These are phyloP conservation scores for Ustilago trichophora DNA, from an alignment of 1,284 basidiomycete species.

Conservation along the genomic window DNA sequence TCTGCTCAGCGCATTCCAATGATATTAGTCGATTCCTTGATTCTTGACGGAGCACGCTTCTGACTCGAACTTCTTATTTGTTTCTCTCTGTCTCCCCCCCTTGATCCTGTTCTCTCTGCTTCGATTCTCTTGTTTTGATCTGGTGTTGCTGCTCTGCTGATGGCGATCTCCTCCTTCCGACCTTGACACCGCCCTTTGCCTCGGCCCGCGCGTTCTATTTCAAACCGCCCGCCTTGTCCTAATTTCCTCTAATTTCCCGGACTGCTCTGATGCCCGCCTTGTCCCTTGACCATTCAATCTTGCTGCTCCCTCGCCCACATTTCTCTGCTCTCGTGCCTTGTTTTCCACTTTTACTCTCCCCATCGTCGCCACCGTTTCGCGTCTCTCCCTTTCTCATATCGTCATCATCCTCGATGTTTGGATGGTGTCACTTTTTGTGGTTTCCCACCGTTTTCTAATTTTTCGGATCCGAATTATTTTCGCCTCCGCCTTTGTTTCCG, in stretches of 20 bases:
- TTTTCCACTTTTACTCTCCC: background rate
- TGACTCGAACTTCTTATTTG: constrained; percentile 14
- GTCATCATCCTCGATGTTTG: constrained; percentile 10
- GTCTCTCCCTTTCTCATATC: constrained; percentile 12
- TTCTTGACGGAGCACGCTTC: constrained; percentile 4
- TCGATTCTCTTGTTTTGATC: constrained; percentile 3
- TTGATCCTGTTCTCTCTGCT: background rate
- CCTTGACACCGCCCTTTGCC: constrained; percentile 10
- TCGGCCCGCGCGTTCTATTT: constrained; percentile 31
- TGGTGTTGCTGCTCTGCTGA: constrained; percentile 12
- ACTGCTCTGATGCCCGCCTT: constrained; percentile 30
- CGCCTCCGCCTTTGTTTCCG: background rate
- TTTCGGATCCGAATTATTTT: constrained; percentile 34
- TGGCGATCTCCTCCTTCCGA: constrained; percentile 10
- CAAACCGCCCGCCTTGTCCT: constrained; percentile 9
- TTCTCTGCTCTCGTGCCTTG: constrained; percentile 39
- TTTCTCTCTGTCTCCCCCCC: background rate
- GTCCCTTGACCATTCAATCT: background rate
- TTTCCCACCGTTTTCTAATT: background rate
- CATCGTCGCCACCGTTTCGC: constrained; percentile 13
- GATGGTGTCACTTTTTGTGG: constrained; percentile 28
- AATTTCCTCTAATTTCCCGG: constrained; percentile 35
- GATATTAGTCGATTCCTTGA: background rate
- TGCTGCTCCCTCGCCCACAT: background rate
- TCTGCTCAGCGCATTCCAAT: background rate